Percentiles rank a stretch among this genome's conserved stretches.
Evolutionary conservation across 371 early-diverging fungal genomes (phyloP).

Genomic region (Haplosporangium sp.): DNA sequence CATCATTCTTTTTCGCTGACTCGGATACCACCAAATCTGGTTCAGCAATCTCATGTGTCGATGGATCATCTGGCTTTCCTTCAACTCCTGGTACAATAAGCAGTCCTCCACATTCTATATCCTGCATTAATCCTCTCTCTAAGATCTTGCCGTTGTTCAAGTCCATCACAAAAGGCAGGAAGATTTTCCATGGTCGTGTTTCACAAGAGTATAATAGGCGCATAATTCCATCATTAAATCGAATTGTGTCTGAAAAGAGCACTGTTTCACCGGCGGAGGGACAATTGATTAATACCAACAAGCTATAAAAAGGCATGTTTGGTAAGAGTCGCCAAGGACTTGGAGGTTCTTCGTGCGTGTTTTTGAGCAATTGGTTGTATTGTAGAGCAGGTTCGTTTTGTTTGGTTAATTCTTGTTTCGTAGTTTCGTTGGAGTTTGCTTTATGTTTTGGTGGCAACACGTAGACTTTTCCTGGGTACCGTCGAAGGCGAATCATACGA

Average conservation of each 20-base stretch:
- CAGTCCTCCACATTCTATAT: conserved; percentile 35
- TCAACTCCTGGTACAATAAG: conserved; percentile 40
- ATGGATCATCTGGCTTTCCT: conserved; percentile 10
- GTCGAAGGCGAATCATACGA: conserved; percentile 45
- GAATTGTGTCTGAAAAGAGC: conserved; percentile 29
- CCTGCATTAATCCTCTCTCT: conserved; percentile 35
- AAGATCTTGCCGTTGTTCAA: conserved; percentile 38
- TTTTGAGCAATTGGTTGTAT: conserved; percentile 13
- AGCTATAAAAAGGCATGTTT: conserved; percentile 44
- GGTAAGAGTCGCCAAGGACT: conserved; percentile 36
- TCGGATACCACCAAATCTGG: too few relatives aligned
- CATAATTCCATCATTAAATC: conserved; percentile 51
- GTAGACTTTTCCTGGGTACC: conserved; percentile 51
- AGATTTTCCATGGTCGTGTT: conserved; percentile 34
- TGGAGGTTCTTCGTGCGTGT: conserved; percentile 16
- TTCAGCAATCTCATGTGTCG: too few relatives aligned
- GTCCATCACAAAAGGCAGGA: conserved; percentile 45
- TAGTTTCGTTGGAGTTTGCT: too few relatives aligned
- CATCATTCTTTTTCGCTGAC: too few relatives aligned
- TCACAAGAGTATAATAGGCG: conserved; percentile 46
- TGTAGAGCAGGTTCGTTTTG: conserved; percentile 4
- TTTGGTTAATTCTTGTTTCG: conserved; percentile 8
- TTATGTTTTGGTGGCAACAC: conserved; percentile 35
- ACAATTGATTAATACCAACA: conserved; percentile 27
- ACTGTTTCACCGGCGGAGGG: conserved; percentile 21